phyloP scores from a whole-genome alignment of 768 basidiomycete species.

The Amanita polypyramis region DNA sequence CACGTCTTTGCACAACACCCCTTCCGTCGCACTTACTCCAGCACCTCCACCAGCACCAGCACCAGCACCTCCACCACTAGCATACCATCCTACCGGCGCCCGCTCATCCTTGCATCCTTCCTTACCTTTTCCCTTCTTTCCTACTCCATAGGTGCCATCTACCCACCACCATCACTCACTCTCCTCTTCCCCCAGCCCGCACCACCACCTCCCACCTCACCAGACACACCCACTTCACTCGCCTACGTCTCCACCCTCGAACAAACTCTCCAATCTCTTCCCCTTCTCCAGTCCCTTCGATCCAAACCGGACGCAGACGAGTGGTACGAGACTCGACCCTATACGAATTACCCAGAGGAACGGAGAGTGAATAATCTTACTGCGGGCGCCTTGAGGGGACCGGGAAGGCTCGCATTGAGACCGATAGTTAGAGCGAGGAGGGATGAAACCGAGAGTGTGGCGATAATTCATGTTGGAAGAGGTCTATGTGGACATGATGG shows the following conservation, averaged over 20 bases:
- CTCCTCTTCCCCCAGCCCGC: conserved; percentile 71
- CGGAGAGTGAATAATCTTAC: conserved; percentile 76
- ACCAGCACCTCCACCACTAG: background rate
- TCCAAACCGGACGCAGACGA: conserved; percentile 35
- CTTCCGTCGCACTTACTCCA: too few species aligned
- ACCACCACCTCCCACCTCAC: conserved; percentile 51
- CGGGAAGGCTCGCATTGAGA: conserved; percentile 72
- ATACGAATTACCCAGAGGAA: conserved; percentile 57
- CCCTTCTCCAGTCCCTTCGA: conserved; percentile 42
- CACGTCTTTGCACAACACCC: too few species aligned
- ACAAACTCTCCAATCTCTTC: conserved; percentile 51
- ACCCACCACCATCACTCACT: conserved; percentile 54
- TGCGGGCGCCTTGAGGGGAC: conserved; percentile 77
- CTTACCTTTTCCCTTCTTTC: conserved; percentile 25
- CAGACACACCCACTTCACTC: conserved; percentile 45
- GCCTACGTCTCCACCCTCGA: conserved; percentile 57
- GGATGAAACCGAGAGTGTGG: conserved; percentile 67
- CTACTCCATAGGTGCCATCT: conserved; percentile 54
- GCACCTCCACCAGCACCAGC: background rate
- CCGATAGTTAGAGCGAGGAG: conserved; percentile 65
- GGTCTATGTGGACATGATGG: conserved; percentile 91
- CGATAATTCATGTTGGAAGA: conserved; percentile 74
- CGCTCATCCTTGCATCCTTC: background rate
- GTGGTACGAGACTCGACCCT: conserved; percentile 78
- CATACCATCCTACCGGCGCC: background rate